These are phyloP conservation scores for Vachellia pachyceras DNA, from an alignment of 306 rosid species.

Conservation along the genomic window DNA sequence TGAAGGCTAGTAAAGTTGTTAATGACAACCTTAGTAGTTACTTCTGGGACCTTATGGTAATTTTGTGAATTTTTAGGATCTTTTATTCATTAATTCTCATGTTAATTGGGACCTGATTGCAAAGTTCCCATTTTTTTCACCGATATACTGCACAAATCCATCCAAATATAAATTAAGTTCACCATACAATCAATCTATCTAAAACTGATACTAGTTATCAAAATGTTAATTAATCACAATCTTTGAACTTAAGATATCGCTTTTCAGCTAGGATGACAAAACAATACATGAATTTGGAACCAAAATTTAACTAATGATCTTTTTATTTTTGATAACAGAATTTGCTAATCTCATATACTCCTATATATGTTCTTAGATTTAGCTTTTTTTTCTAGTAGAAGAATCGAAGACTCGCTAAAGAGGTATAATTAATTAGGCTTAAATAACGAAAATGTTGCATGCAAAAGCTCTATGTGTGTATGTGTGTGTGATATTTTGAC, in stretches of 20 bases:
- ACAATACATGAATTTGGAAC: neutral
- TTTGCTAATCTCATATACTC: neutral
- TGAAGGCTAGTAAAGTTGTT: no score
- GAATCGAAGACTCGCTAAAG: neutral
- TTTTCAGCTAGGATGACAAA: neutral
- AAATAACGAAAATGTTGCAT: neutral
- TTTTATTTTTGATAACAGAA: no score
- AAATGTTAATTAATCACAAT: no score
- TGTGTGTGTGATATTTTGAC: neutral
- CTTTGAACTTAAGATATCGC: no score
- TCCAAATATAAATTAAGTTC: neutral
- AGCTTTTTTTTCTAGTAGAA: neutral
- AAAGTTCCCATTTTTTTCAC: no score
- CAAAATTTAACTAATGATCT: neutral
- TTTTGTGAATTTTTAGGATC: no score
- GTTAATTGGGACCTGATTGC: no score
- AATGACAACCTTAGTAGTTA: no score
- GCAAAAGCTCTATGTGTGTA: neutral
- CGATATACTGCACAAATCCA: neutral
- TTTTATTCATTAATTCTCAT: no score
- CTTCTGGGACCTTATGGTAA: no score
- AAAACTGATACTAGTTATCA: neutral
- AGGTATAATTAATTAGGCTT: neutral
- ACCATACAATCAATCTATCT: no score
- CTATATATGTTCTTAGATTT: no score